These are phyloP conservation scores for Backusella tuberculispora DNA, from an alignment of 192 early-diverging fungal genomes.

Conservation along the genomic window DNA sequence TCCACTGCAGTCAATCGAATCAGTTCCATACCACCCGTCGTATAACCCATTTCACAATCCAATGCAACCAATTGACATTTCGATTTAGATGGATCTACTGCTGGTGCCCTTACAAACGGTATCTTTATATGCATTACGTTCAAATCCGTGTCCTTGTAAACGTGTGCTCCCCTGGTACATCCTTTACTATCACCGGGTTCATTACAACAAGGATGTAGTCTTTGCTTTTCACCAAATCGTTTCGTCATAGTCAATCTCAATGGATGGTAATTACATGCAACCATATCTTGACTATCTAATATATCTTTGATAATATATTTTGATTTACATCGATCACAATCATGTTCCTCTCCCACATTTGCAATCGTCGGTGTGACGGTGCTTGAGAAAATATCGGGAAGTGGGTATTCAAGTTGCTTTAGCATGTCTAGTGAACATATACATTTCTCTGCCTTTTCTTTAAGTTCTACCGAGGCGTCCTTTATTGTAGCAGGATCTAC, in stretches of 20 bases:
- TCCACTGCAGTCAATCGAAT: conserved; percentile 63
- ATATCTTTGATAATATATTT: conserved; percentile 47
- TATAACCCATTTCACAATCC: conserved; percentile 82
- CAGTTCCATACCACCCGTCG: conserved; percentile 67
- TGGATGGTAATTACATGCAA: conserved; percentile 54
- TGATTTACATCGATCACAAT: conserved; percentile 56
- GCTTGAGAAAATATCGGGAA: conserved; percentile 11
- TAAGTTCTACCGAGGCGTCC: neutral
- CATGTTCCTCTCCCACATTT: conserved; percentile 13
- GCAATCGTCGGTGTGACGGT: neutral
- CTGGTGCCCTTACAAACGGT: conserved; percentile 46
- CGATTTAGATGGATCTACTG: conserved; percentile 3
- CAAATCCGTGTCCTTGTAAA: conserved; percentile 61
- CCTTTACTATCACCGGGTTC: conserved; percentile 43
- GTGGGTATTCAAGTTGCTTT: conserved; percentile 48
- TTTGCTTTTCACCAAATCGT: conserved; percentile 33
- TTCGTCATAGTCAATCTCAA: conserved; percentile 32
- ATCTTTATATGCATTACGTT: conserved; percentile 48
- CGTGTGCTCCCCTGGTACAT: conserved; percentile 65
- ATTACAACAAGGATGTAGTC: conserved; percentile 56
- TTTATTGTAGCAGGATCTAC: conserved; percentile 20
- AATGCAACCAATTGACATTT: conserved; percentile 52
- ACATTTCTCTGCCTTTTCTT: conserved; percentile 23
- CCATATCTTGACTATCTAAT: conserved; percentile 41
- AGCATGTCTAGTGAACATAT: conserved; percentile 37